Base-by-base conservation (phyloP, 148 eudicot species). In the Rhododendron henanense region DNA sequence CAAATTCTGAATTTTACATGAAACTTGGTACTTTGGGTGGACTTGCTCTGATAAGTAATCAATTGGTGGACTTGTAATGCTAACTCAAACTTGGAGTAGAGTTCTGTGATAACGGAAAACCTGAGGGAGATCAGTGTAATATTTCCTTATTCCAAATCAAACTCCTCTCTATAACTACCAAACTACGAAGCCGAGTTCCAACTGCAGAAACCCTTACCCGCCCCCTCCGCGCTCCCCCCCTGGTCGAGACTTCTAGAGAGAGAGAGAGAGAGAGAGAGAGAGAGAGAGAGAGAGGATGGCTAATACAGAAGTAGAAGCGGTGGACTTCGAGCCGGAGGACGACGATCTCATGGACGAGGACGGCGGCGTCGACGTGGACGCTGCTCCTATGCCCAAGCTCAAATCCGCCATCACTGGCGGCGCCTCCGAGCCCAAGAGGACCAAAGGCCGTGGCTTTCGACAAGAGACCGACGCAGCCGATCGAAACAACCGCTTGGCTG, bases 321-420 rank as follows among this genome's bases (percentile, higher is more conserved):
- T 96, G 50, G 98, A 96, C 86, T 94, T 96, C 88, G 98, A 95
- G 88, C 94, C 94, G 2, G 98, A 96, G 88, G 97, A 96, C 21
- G 98, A 96, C 79, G 97, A 96, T 87, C 94, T 96, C 33, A 96
- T 96, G 98, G 98, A 96, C 92, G 98, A 96, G 57, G 98, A 94
- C 41, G 89, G 74, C 67, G 89, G 65, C 57, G 91, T 51, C 10
- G 93, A 86, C 77, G 92, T 51, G 50, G 92, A 88, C 78, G 87
- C 85, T 73, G 19, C 94, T 51, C 83, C 91, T 15, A 79, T 85
- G 0, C 98, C 97, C 33, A 93, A 90, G 84, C 91, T 96, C 86
- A 91, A 88, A 86, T 96, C 97, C 55, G 94, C 98, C 88, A 93
- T 96, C 78, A 90, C 98, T 76, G 93, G 92, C 47, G 90, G 88